These are phyloP conservation scores for Phyllosticta citrichinensis DNA, from an alignment of 2,329 filamentous ascomycete species.

Conservation along the genomic window DNA sequence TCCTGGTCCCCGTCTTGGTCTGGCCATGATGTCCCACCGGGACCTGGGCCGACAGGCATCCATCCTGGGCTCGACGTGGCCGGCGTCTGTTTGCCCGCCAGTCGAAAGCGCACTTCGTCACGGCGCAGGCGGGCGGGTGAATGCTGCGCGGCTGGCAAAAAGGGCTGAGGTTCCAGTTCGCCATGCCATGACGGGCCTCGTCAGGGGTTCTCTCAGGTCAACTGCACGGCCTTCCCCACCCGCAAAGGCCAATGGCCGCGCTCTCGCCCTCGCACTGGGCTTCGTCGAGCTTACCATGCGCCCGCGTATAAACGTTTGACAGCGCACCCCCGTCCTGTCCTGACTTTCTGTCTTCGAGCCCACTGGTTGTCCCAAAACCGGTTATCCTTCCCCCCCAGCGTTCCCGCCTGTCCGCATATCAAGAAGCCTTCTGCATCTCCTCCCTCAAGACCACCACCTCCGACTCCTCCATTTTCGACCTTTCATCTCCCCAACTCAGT, in stretches of 20 bases:
- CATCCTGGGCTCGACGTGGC: not conserved
- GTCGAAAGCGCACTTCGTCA: not conserved
- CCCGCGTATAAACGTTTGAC: slow-evolving; percentile 28
- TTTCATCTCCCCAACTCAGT: not conserved
- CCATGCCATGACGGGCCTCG: not conserved
- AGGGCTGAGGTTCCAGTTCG: not conserved
- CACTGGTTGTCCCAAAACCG: slow-evolving; percentile 10
- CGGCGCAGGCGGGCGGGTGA: not conserved
- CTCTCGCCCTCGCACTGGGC: not conserved
- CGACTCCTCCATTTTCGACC: not conserved
- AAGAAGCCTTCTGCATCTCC: slow-evolving; percentile 6
- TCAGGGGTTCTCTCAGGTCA: slow-evolving; percentile 1
- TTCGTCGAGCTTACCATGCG: not conserved
- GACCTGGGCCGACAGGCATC: not conserved
- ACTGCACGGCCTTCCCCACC: slow-evolving; percentile 7
- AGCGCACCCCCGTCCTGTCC: slow-evolving; percentile 20
- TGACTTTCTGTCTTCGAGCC: slow-evolving; percentile 1
- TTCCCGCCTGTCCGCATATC: slow-evolving; percentile 10
- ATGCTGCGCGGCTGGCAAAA: not conserved
- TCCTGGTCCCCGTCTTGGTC: not conserved
- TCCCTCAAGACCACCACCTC: not conserved
- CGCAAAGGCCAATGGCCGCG: not conserved
- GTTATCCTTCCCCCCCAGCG: slow-evolving; percentile 3
- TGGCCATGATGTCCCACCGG: not conserved
- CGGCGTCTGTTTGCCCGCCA: not conserved